Evolutionary conservation across 2,329 filamentous ascomycete species (phyloP), one percentile per base, ranked within the genome.

Genomic region (Fonsecaea nubica): DNA sequence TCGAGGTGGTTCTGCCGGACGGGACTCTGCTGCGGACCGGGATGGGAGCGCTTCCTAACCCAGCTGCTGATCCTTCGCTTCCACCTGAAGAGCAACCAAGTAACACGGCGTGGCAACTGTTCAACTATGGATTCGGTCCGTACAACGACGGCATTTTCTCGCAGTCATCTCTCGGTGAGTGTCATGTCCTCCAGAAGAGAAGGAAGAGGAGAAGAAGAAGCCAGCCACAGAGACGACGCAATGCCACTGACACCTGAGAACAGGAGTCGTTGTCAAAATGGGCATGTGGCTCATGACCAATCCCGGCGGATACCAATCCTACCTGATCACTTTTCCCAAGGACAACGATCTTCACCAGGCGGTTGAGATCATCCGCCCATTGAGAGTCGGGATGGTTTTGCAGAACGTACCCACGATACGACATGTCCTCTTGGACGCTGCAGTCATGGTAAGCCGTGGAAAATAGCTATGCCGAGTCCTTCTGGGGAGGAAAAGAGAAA

Each of bases 271-370:
- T 12, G 83, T 82, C 2, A 86, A 86, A 73, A 83, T 87, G 79
- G 85, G 84, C 0, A 79, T 86, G 55, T 68, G 67, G 75, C 76
- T 87, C 38, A 86, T 86, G 84, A 80, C 81, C 1, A 84, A 84
- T 54, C 83, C 82, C 0, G 82, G 80, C 9, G 82, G 81, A 1
- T 81, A 82, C 66, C 81, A 84, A 75, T 75, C 75, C 10, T 78
- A 79, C 58, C 68, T 79, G 48, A 76, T 80, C 69, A 84, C 81
- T 0, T 80, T 86, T 38, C 80, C 80, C 0, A 78, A 76, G 38
- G 83, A 85, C 38, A 81, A 84, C 42, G 78, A 79, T 62, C 73
- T 80, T 30, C 70, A 70, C n/a, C 72, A 50, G 25, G 48, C 48
- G 21, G 54, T 62, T 21, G 52, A 62, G n/a, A 32, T 78, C 57